Percentiles rank a stretch among this genome's conserved stretches.
These are phyloP conservation scores for Albizia julibrissin DNA, from an alignment of 306 rosid species.

Conservation along the genomic window DNA sequence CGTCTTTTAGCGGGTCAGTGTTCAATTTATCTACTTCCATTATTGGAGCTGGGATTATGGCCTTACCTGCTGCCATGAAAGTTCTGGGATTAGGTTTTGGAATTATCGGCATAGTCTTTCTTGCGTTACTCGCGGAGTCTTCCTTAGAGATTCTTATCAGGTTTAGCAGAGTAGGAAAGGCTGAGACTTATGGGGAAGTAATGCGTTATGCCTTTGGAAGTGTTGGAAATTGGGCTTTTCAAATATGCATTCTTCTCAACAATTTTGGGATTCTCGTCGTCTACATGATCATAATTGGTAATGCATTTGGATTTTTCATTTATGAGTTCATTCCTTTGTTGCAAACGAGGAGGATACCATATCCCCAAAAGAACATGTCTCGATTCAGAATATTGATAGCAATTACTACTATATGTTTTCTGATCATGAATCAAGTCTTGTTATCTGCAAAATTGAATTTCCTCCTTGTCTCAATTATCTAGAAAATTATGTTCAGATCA, in stretches of 20 bases:
- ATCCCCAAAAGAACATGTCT: neutral
- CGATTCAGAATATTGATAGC: neutral
- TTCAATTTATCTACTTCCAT: conserved; percentile 68
- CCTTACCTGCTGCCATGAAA: conserved; percentile 72
- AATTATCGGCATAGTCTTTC: conserved; percentile 43
- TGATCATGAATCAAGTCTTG: neutral
- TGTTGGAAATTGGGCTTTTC: conserved; percentile 47
- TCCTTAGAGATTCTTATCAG: conserved; percentile 60
- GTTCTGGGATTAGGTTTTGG: conserved; percentile 61
- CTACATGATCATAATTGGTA: conserved; percentile 71
- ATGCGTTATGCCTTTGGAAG: conserved; percentile 63
- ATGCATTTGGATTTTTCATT: neutral
- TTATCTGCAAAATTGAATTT: neutral
- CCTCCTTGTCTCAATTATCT: neutral
- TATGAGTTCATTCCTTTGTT: neutral
- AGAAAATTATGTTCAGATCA: neutral
- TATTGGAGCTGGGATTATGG: conserved; percentile 82
- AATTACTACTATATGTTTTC: neutral
- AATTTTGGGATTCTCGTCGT: conserved; percentile 69
- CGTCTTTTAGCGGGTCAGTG: conserved; percentile 56
- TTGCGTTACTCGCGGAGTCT: conserved; percentile 53
- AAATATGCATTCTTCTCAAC: conserved; percentile 54
- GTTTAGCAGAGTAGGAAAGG: conserved; percentile 52
- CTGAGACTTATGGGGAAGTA: conserved; percentile 44
- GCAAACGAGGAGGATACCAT: neutral